Evolutionary conservation across 2,329 filamentous ascomycete genomes (phyloP).

Genomic region (Byssothecium circinans): DNA sequence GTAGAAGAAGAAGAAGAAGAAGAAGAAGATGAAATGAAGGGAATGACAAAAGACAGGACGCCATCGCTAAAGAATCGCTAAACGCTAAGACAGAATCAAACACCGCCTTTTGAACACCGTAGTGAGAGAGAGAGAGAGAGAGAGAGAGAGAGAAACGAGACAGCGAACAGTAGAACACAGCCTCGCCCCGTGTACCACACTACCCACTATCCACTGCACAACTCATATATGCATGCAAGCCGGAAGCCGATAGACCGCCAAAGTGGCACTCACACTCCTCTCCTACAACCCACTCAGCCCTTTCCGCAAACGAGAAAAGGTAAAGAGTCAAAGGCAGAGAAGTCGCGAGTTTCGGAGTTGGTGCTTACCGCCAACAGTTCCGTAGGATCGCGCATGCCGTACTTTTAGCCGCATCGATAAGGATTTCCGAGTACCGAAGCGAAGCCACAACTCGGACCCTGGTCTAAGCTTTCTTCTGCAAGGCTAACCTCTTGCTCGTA

Average conservation of each 20-base stretch:
- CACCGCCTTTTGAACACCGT: no score
- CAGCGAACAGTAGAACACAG: no score
- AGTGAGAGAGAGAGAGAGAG: no score
- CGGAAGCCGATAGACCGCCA: conserved; percentile 5
- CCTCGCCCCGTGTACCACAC: no score
- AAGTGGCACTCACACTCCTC: not conserved
- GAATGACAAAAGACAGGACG: not conserved
- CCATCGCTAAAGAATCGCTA: not conserved
- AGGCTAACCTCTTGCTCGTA: not conserved
- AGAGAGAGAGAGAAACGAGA: no score
- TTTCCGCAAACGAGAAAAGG: not conserved
- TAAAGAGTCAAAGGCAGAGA: not conserved
- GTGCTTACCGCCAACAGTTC: not conserved
- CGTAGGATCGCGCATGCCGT: not conserved
- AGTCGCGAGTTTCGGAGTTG: not conserved
- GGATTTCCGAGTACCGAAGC: not conserved
- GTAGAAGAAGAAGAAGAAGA: no score
- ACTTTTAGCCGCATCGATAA: not conserved
- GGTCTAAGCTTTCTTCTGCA: not conserved
- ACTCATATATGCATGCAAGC: no score
- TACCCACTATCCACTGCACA: no score
- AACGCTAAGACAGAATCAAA: not conserved
- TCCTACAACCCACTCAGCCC: not conserved
- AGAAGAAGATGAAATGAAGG: no score
- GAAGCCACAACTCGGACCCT: not conserved